A percentile compares a stretch with the other conserved stretches of the same genome.
Evolutionary conservation across 371 early-diverging fungal genomes (phyloP).

Genomic region (Choanephora cucurbitarum): DNA sequence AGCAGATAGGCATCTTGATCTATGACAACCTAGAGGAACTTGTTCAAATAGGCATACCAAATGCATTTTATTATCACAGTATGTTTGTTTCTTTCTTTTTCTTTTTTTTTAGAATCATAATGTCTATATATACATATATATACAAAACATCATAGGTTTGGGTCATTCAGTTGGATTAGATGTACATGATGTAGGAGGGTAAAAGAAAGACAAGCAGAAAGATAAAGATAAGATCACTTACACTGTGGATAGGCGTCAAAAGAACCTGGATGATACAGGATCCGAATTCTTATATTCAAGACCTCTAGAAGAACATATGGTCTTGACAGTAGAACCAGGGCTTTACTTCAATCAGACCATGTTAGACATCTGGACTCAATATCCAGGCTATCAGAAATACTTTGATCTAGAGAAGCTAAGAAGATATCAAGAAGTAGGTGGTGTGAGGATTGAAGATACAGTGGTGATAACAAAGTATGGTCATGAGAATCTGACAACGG

Average conservation of each 20-base stretch:
- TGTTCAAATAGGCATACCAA: slow-evolving; percentile 61
- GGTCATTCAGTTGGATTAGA: slow-evolving; percentile 71
- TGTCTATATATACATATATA: too few species aligned
- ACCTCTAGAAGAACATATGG: slow-evolving; percentile 76
- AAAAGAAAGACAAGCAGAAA: too few species aligned
- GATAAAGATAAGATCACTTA: too few species aligned
- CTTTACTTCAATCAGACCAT: slow-evolving; percentile 62
- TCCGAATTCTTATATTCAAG: slow-evolving; percentile 16
- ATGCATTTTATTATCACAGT: slow-evolving; percentile 87
- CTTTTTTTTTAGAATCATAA: too few species aligned
- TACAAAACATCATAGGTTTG: slow-evolving; percentile 15
- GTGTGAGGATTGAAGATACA: slow-evolving; percentile 92
- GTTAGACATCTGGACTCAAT: slow-evolving; percentile 49
- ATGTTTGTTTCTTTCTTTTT: too few species aligned
- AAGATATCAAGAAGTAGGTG: slow-evolving; percentile 75
- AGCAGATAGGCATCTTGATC: slow-evolving; percentile 64
- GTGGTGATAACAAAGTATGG: slow-evolving; percentile 74
- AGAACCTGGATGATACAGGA: background rate
- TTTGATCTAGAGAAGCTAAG: slow-evolving; percentile 68
- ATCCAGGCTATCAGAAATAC: slow-evolving; percentile 57
- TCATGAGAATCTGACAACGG: slow-evolving; percentile 72
- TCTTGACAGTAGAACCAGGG: slow-evolving; percentile 93
- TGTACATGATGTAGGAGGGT: slow-evolving; percentile 87
- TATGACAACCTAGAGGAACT: slow-evolving; percentile 58
- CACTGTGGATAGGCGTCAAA: too few species aligned